Percentiles rank a stretch among this genome's conserved stretches.
Conservation (phyloP, 768 basidiomycete species). For the Rossbeevera mucosa region DNA sequence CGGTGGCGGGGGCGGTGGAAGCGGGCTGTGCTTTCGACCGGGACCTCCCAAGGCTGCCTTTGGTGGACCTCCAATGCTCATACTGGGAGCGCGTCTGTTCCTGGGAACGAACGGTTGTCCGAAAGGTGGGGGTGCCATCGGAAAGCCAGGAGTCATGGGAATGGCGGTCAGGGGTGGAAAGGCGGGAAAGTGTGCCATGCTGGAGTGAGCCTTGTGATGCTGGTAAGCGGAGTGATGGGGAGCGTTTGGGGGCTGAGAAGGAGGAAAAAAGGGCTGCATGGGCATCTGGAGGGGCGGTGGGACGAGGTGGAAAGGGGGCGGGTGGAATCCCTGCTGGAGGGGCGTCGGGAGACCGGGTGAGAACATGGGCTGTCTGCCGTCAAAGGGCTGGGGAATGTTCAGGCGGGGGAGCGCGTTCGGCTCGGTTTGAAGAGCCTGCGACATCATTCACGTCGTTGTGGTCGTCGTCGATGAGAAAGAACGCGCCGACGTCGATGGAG, state of each 20-base stretch:
- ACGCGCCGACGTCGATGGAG: slow-evolving; percentile 11
- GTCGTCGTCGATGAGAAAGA: background rate
- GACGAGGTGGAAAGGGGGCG: slow-evolving; percentile 42
- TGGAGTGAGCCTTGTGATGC: slow-evolving; percentile 54
- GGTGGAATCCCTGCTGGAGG: slow-evolving; percentile 54
- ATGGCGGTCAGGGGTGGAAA: slow-evolving; percentile 53
- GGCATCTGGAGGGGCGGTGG: slow-evolving; percentile 59
- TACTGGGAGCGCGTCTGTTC: slow-evolving; percentile 58
- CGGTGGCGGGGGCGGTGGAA: slow-evolving; percentile 37
- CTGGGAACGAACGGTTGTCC: slow-evolving; percentile 54
- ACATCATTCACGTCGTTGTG: background rate
- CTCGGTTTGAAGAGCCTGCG: background rate
- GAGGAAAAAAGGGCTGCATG: slow-evolving; percentile 64
- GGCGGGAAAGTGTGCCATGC: slow-evolving; percentile 60
- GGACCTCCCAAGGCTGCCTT: slow-evolving; percentile 82
- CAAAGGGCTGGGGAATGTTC: slow-evolving; percentile 55
- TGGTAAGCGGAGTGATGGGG: slow-evolving; percentile 47
- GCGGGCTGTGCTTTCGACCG: slow-evolving; percentile 68
- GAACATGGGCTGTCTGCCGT: slow-evolving; percentile 46
- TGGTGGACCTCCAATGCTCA: slow-evolving; percentile 83
- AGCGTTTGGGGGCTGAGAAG: slow-evolving; percentile 42
- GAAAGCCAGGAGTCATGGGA: slow-evolving; percentile 60
- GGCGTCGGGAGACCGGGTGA: slow-evolving; percentile 63
- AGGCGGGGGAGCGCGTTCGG: slow-evolving; percentile 44
- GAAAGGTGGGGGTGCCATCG: slow-evolving; percentile 44